phyloP scores from a whole-genome alignment of 257 asterid genomes.

The Buddleja alternifolia region DNA sequence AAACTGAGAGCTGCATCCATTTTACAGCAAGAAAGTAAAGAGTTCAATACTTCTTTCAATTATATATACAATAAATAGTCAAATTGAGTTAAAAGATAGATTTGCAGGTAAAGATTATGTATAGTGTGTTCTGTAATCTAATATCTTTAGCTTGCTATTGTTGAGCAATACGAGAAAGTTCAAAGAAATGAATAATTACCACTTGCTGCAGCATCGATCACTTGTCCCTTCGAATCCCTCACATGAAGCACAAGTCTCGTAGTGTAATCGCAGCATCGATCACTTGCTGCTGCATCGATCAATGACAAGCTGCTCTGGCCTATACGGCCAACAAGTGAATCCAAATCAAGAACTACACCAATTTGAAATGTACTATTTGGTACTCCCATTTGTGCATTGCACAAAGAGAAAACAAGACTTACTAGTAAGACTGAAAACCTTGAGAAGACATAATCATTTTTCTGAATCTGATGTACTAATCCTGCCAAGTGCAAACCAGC shows the following conservation, averaged over 20 bases:
- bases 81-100: too few species aligned
- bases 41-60: too few species aligned
- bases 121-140: too few species aligned
- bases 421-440: slow-evolving; percentile 14
- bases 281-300: too few species aligned
- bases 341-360: slow-evolving; percentile 37
- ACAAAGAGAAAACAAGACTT: slow-evolving; percentile 16
- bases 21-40: too few species aligned
- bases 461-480: too few species aligned
- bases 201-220: slow-evolving; percentile 33
- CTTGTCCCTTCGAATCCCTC: slow-evolving; percentile 32
- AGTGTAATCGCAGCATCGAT: too few species aligned
- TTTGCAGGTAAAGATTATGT: too few species aligned
- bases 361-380: slow-evolving; percentile 28
- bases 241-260: slow-evolving; percentile 28
- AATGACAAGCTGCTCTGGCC: slow-evolving; percentile 34
- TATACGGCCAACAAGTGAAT: slow-evolving; percentile 30
- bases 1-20: slow-evolving; percentile 28
- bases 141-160: too few species aligned
- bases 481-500: too few species aligned
- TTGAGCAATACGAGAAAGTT: too few species aligned
- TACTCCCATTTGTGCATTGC: slow-evolving; percentile 37
- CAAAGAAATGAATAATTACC: slow-evolving; percentile 17
- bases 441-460: neutral
- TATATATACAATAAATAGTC: too few species aligned